A percentile compares a stretch with the other conserved stretches of the same genome.
Conservation (phyloP, 2,329 filamentous ascomycete species). For the Epichloe uncinata region DNA sequence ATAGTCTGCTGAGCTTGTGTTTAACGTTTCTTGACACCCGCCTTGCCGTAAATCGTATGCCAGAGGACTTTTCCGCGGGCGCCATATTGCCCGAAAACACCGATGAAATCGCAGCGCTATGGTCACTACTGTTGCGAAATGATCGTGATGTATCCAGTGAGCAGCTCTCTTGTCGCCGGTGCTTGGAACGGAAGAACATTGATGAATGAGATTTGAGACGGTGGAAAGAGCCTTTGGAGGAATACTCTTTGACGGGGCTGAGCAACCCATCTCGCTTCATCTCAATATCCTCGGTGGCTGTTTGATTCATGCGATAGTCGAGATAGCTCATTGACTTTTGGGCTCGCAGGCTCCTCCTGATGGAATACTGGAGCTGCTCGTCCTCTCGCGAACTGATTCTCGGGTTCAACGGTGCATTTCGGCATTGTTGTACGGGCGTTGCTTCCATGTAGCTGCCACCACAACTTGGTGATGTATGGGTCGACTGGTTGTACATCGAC, state of each 20-base stretch:
- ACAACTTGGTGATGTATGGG: constrained; percentile 6
- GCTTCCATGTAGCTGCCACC: background rate
- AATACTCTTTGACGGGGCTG: constrained; percentile 23
- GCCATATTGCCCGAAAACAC: constrained; percentile 15
- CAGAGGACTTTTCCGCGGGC: constrained; percentile 14
- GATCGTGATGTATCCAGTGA: constrained; percentile 32
- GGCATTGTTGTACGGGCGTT: constrained; percentile 6
- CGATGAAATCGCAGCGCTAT: constrained; percentile 20
- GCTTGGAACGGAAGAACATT: constrained; percentile 28
- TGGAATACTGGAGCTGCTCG: constrained; percentile 8
- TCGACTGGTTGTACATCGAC: constrained; percentile 35
- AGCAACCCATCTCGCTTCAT: constrained; percentile 14
- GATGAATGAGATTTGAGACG: constrained; percentile 29
- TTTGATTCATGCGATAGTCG: constrained; percentile 1
- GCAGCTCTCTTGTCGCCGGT: constrained; percentile 19
- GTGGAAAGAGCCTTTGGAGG: constrained; percentile 21
- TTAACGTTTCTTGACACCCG: constrained; percentile 52
- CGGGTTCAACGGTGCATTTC: background rate
- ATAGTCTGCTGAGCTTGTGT: constrained; percentile 40
- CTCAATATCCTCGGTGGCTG: background rate
- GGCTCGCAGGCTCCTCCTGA: constrained; percentile 21
- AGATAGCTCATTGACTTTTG: constrained; percentile 46
- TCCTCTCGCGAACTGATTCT: constrained; percentile 16
- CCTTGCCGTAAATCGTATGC: constrained; percentile 39
- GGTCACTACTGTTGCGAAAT: constrained; percentile 32